These are phyloP conservation scores for Fusarium cicatricum DNA, from an alignment of 2,329 filamentous ascomycete genomes.

Conservation along the genomic window DNA sequence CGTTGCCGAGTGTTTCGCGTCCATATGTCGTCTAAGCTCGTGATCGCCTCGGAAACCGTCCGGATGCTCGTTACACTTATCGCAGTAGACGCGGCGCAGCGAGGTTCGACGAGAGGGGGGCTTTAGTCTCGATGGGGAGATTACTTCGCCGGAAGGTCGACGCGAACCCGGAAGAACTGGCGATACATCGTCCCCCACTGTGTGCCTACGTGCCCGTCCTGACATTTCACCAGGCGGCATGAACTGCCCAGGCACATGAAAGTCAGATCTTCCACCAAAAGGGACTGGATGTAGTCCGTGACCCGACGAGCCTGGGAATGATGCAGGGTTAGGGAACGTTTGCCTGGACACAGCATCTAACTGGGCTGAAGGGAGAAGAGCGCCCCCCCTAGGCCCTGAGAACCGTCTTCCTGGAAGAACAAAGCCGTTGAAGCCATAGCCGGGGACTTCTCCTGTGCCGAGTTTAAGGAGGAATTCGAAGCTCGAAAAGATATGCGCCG, in stretches of 20 bases:
- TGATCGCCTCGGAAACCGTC: constrained; percentile 92
- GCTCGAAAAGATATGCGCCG: constrained; percentile 56
- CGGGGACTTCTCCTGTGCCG: constrained; percentile 54
- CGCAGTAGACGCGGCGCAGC: constrained; percentile 78
- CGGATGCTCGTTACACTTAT: constrained; percentile 80
- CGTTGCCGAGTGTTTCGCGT: constrained; percentile 64
- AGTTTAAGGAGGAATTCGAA: constrained; percentile 60
- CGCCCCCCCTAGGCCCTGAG: constrained; percentile 4
- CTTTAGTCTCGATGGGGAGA: constrained; percentile 46
- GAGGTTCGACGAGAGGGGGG: constrained; percentile 62
- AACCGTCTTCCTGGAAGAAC: constrained; percentile 37
- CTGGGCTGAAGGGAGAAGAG: constrained; percentile 21
- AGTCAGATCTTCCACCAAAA: constrained; percentile 21
- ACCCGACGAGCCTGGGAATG: constrained; percentile 8
- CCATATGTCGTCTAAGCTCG: constrained; percentile 76
- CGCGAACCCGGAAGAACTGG: constrained; percentile 21
- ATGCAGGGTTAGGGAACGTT: constrained; percentile 19
- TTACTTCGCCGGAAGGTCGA: constrained; percentile 53
- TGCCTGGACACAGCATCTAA: constrained; percentile 22
- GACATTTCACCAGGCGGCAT: constrained; percentile 16
- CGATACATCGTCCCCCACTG: constrained; percentile 37
- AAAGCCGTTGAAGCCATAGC: constrained; percentile 46
- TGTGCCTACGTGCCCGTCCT: constrained; percentile 36
- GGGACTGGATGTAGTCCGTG: constrained; percentile 27
- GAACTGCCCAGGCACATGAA: constrained; percentile 24